Base-by-base conservation (phyloP, 2,329 filamentous ascomycete species). In the Trichophyton mentagrophytes region DNA sequence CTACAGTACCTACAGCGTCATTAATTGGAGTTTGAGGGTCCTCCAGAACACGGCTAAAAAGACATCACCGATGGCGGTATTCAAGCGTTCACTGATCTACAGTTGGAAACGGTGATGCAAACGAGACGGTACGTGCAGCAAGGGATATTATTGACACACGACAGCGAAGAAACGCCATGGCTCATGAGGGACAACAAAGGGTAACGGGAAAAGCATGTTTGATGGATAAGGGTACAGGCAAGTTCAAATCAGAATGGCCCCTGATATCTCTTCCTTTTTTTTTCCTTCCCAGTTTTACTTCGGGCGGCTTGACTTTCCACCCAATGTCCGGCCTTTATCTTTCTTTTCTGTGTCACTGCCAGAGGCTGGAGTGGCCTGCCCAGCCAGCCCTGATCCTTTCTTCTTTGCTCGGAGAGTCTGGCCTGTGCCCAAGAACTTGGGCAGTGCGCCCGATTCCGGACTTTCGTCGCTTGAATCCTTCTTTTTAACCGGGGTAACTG, bases 401-500 rank as follows among this genome's bases (percentile, higher is more conserved):
- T 91, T 95, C 36, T 81, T 78, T 1, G 80, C 81, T 15, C 83
- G 79, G 42, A 96, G 76, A 3, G 88, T 93, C 73, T 96, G 88
- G 0, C 92, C 92, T 65, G 89, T 84, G 0, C 92, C 92, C 3
- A 86, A 84, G 73, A 96, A 96, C 66, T 85, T 84, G n/a, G 87
- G 86, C 65, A 84, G 83, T 62, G 80, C 79, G n/a, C 84, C 79
- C 63, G 84, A 82, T 15, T 74, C 69, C 42, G 84, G 81, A 25
- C 22, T 30, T 22, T 11, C 17, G 62, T 87, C 84, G 4, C 71
- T 71, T 61, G 89, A 84, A 40, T 84, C 86, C 61, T 87, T 84
- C 7, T 88, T 89, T 77, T 90, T 91, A 47, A 95, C 80, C 0
- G 92, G 92, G 73, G 88, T 95, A 70, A 96, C 82, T 69, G 95